Evolutionary conservation across 148 eudicot species (phyloP).

Genomic region (Nepenthes gracilis): DNA sequence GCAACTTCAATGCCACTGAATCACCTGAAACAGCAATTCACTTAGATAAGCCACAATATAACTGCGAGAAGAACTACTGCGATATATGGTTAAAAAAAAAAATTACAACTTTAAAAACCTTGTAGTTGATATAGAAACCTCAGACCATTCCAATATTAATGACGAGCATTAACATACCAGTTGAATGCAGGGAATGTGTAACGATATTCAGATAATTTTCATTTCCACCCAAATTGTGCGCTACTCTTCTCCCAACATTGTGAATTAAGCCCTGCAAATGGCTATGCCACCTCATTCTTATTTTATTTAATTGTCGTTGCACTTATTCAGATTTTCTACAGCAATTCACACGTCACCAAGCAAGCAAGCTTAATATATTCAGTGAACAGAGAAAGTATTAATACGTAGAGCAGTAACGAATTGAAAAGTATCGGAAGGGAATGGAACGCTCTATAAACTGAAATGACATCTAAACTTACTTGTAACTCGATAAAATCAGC

Average conservation of each 20-base stretch:
- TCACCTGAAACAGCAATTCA: slow-evolving; percentile 32
- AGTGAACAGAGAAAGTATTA: not conserved
- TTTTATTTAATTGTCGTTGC: no score
- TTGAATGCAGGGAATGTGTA: slow-evolving; percentile 4
- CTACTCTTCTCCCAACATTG: slow-evolving; percentile 41
- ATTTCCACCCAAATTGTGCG: slow-evolving; percentile 20
- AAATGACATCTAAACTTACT: no score
- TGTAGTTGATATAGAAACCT: not conserved
- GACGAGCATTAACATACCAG: slow-evolving; percentile 1
- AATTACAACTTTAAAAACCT: not conserved
- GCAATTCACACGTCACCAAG: no score
- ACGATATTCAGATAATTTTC: slow-evolving; percentile 11
- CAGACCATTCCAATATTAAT: not conserved
- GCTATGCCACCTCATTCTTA: slow-evolving; percentile 39
- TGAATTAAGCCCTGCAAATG: slow-evolving; percentile 38
- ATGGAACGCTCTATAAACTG: not conserved
- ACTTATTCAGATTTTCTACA: no score
- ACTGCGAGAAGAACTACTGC: not conserved
- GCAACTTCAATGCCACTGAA: slow-evolving; percentile 18
- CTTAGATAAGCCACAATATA: not conserved
- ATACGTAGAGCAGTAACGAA: not conserved
- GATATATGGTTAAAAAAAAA: not conserved
- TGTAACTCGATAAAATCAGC: not conserved
- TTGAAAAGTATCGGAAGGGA: not conserved
- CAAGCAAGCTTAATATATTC: no score